A percentile compares a stretch with the other conserved stretches of the same genome.
These are phyloP conservation scores for Prinsepia uniflora DNA, from an alignment of 306 rosid genomes.

Conservation along the genomic window DNA sequence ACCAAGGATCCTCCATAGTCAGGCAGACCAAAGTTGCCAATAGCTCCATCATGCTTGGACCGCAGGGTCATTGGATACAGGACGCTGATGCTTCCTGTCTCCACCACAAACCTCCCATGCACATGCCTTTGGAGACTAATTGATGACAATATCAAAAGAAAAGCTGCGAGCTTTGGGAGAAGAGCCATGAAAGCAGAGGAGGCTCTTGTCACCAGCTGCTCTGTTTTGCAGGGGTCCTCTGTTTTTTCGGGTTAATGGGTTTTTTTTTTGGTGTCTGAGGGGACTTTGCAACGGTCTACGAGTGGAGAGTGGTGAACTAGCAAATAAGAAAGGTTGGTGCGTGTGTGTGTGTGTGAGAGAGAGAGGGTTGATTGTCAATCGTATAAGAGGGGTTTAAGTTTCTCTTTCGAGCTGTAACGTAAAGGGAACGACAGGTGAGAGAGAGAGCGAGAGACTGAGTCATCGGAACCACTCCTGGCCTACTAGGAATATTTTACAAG, in stretches of 20 bases:
- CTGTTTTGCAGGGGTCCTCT: background rate
- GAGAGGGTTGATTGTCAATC: constrained; percentile 7
- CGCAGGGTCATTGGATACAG: constrained; percentile 47
- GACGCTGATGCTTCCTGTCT: constrained; percentile 63
- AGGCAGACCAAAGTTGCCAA: constrained; percentile 87
- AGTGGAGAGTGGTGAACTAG: constrained; percentile 17
- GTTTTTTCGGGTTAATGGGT: background rate
- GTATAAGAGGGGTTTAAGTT: constrained; percentile 31
- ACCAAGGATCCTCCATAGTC: constrained; percentile 79
- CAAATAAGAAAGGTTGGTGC: constrained; percentile 2
- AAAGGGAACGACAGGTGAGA: constrained; percentile 36
- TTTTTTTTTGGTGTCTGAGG: background rate
- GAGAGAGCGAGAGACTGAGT: constrained; percentile 43
- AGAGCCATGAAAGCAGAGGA: constrained; percentile 28
- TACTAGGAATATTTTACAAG: background rate
- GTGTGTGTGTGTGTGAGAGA: constrained; percentile 12
- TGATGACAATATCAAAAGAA: constrained; percentile 1
- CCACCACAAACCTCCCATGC: constrained; percentile 65
- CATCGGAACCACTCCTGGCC: constrained; percentile 35
- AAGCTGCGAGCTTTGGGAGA: constrained; percentile 19
- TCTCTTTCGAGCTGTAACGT: constrained; percentile 54
- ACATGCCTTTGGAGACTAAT: constrained; percentile 14
- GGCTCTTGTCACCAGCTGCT: background rate
- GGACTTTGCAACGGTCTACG: constrained; percentile 34
- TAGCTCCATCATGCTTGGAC: constrained; percentile 58